These are phyloP conservation scores for Fusarium mangiferae DNA, from an alignment of 2,329 filamentous ascomycete genomes.

Conservation along the genomic window DNA sequence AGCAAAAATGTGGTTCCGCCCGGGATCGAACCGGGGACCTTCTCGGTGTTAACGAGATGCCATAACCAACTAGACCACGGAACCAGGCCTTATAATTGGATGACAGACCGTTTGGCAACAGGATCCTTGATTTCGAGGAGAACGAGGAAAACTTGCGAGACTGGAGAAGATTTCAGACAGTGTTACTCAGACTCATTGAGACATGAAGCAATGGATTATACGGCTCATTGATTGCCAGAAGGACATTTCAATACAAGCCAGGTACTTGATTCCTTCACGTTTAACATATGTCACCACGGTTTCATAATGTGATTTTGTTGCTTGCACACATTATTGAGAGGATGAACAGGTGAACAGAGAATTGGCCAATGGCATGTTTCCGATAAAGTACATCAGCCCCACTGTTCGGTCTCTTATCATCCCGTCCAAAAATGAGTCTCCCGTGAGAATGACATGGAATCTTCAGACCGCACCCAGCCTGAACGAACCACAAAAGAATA, in stretches of 20 bases:
- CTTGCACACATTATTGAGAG: neutral
- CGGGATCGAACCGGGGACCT: neutral
- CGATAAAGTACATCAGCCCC: neutral
- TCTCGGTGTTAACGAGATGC: neutral
- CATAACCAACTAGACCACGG: slow-evolving; percentile 1
- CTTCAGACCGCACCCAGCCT: no score
- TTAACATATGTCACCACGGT: fast-evolving
- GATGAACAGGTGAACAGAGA: fast-evolving
- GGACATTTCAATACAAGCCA: no score
- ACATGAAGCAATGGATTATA: fast-evolving
- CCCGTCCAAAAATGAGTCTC: neutral
- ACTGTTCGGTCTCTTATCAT: neutral
- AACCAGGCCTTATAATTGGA: neutral
- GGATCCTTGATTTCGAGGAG: fast-evolving
- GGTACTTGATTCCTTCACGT: fast-evolving
- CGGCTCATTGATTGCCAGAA: neutral
- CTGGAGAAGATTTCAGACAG: fast-evolving
- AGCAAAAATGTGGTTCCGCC: neutral
- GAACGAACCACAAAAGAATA: no score
- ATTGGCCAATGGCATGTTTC: neutral
- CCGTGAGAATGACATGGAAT: neutral
- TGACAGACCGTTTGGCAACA: fast-evolving
- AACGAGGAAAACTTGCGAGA: fast-evolving
- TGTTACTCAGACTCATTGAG: fast-evolving
- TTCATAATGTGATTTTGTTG: no score